Evolutionary conservation across 2,329 filamentous ascomycete genomes (phyloP).

Genomic region (Cyclaneusma minus): DNA sequence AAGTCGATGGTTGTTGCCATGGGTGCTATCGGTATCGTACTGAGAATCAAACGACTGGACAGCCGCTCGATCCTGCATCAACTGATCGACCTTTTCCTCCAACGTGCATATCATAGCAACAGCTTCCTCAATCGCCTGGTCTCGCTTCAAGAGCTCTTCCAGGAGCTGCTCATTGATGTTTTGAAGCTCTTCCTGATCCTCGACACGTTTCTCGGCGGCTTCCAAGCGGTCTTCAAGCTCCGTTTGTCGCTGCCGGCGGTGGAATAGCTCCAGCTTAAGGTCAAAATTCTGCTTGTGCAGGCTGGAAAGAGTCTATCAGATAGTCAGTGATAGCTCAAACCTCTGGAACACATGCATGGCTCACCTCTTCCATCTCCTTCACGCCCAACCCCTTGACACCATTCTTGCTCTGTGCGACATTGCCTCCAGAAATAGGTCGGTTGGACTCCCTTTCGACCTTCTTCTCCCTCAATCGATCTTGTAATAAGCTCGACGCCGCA

Average conservation of each 20-base stretch:
- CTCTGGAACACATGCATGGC: slow-evolving; percentile 7
- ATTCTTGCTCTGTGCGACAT: slow-evolving; percentile 4
- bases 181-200: slow-evolving; percentile 30
- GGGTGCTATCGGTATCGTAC: slow-evolving; percentile 11
- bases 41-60: slow-evolving; percentile 31
- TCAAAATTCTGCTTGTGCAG: slow-evolving; percentile 67
- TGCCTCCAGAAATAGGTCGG: slow-evolving; percentile 15
- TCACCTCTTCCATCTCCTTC: slow-evolving; percentile 53
- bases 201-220: slow-evolving; percentile 26
- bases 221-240: slow-evolving; percentile 42
- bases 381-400: slow-evolving; percentile 39
- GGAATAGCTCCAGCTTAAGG: slow-evolving; percentile 57
- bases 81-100: slow-evolving; percentile 40
- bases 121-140: slow-evolving; percentile 56
- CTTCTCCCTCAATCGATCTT: slow-evolving; percentile 18
- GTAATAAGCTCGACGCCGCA: too few species aligned
- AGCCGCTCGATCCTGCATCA: slow-evolving; percentile 36
- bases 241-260: slow-evolving; percentile 48
- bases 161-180: slow-evolving; percentile 43
- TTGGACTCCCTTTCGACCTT: slow-evolving; percentile 16
- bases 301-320: slow-evolving; percentile 22
- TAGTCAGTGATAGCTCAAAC: slow-evolving; percentile 2
- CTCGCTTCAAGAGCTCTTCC: slow-evolving; percentile 47
- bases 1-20: slow-evolving; percentile 9
- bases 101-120: slow-evolving; percentile 52